Evolutionary conservation across 1,284 basidiomycete species (phyloP).

Genomic region (Trichosporon sp.): DNA sequence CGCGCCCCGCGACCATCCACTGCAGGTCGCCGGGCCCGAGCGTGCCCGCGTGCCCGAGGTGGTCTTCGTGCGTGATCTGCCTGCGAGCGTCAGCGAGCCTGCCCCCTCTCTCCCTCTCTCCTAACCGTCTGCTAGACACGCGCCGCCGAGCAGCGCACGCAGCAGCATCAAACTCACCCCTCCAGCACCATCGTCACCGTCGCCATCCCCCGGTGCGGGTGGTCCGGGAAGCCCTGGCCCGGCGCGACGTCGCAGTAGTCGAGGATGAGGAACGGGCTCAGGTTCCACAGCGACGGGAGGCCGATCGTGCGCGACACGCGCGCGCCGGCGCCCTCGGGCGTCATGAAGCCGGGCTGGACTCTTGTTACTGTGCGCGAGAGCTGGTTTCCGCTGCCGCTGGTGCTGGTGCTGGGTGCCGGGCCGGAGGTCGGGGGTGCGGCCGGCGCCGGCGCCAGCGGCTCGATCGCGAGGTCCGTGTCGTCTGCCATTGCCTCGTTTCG

Average conservation of each 20-base stretch:
- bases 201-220: conserved; percentile 80
- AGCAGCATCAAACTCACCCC: conserved; percentile 54
- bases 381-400: neutral
- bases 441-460: neutral
- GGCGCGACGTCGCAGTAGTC: neutral
- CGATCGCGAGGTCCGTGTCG: neutral
- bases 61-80: conserved; percentile 74
- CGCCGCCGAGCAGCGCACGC: too few relatives aligned
- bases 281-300: neutral
- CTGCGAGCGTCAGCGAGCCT: neutral
- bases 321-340: neutral
- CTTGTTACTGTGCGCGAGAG: neutral
- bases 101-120: neutral
- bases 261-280: conserved; percentile 1
- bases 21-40: conserved; percentile 83
- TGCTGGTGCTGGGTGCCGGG: too few relatives aligned
- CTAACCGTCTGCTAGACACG: too few relatives aligned
- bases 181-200: conserved; percentile 76
- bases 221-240: conserved; percentile 56
- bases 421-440: neutral
- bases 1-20: conserved; percentile 83
- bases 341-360: neutral
- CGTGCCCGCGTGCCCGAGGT: conserved; percentile 72
- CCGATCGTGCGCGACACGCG: neutral
- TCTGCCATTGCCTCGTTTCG: neutral